Conservation (phyloP, 2,329 filamentous ascomycete species). For the Westerdykella aurantiaca region DNA sequence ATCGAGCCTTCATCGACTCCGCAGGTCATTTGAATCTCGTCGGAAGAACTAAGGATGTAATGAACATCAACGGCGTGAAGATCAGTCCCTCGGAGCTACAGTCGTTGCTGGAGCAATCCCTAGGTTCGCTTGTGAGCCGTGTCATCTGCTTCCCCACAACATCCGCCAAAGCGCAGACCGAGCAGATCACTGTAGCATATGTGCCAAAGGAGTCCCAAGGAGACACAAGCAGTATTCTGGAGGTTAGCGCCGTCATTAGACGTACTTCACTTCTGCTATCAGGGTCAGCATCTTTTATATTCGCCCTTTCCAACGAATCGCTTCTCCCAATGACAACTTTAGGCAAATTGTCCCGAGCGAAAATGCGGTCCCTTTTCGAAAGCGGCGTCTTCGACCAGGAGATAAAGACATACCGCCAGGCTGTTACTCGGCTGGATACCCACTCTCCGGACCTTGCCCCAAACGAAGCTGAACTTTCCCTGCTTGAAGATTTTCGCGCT, state of each 20-base stretch:
- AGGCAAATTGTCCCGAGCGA: constrained; percentile 40
- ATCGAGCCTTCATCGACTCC: constrained; percentile 19
- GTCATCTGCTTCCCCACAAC: not conserved
- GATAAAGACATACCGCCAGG: too few species aligned
- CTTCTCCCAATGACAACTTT: constrained; percentile 36
- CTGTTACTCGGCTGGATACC: too few species aligned
- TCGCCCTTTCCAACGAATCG: constrained; percentile 17
- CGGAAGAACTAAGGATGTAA: constrained; percentile 19
- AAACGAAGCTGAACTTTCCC: too few species aligned
- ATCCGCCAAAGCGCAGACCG: not conserved
- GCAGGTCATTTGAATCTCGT: constrained; percentile 14
- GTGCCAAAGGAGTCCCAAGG: not conserved
- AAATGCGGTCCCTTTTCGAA: constrained; percentile 27
- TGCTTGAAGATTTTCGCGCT: too few species aligned
- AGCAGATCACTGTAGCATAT: constrained; percentile 4
- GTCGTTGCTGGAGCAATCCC: not conserved
- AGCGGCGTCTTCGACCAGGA: not conserved
- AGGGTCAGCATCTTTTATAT: constrained; percentile 16
- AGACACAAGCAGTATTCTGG: not conserved
- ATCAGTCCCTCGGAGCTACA: constrained; percentile 13
- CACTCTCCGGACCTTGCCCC: too few species aligned
- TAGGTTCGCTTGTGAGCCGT: not conserved
- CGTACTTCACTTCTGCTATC: not conserved
- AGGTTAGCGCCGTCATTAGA: not conserved
- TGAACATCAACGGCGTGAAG: constrained; percentile 29